Percentiles rank a stretch among this genome's conserved stretches.
phyloP scores from a whole-genome alignment of 768 basidiomycete genomes.

The Filobasidium floriforme region DNA sequence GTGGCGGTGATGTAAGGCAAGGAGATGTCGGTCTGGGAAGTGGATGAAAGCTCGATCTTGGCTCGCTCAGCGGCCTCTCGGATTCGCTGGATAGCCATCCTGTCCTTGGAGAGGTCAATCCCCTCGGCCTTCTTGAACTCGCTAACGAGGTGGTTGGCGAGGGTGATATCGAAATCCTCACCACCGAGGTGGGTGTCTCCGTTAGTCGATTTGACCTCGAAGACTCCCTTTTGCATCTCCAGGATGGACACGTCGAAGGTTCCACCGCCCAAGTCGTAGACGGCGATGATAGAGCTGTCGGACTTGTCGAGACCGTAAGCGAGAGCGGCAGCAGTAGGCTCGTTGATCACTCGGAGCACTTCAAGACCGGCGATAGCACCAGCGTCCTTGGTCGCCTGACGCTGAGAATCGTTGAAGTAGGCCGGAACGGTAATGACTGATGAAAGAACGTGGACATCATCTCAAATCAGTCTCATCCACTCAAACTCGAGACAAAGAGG shows the following conservation, averaged over 20 bases:
- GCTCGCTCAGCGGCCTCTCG: slow-evolving; percentile 99
- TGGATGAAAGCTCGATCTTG: slow-evolving; percentile 94
- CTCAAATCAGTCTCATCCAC: neutral
- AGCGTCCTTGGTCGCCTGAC: slow-evolving; percentile 96
- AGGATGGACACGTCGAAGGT: slow-evolving; percentile 99
- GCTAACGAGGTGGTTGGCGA: slow-evolving; percentile 74
- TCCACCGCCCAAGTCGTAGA: slow-evolving; percentile 97
- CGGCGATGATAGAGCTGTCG: slow-evolving; percentile 80
- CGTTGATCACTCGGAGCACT: slow-evolving; percentile 96
- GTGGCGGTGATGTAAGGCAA: slow-evolving; percentile 97
- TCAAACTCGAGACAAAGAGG: neutral
- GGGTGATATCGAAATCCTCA: slow-evolving; percentile 90
- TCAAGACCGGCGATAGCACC: slow-evolving; percentile 96
- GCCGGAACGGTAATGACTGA: slow-evolving; percentile 88
- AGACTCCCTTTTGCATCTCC: slow-evolving; percentile 99
- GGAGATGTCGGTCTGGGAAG: slow-evolving; percentile 92
- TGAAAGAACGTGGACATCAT: neutral
- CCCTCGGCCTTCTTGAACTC: slow-evolving; percentile 94
- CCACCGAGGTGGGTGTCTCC: slow-evolving; percentile 97
- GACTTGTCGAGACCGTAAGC: slow-evolving; percentile 92
- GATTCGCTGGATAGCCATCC: slow-evolving; percentile 97
- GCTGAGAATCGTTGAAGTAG: slow-evolving; percentile 99
- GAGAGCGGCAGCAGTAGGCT: slow-evolving; percentile 95
- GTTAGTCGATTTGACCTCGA: slow-evolving; percentile 99
- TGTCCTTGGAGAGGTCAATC: slow-evolving; percentile 70